Conservation (phyloP, 1,284 basidiomycete genomes). For the Rhodotorula mucilaginosa region DNA sequence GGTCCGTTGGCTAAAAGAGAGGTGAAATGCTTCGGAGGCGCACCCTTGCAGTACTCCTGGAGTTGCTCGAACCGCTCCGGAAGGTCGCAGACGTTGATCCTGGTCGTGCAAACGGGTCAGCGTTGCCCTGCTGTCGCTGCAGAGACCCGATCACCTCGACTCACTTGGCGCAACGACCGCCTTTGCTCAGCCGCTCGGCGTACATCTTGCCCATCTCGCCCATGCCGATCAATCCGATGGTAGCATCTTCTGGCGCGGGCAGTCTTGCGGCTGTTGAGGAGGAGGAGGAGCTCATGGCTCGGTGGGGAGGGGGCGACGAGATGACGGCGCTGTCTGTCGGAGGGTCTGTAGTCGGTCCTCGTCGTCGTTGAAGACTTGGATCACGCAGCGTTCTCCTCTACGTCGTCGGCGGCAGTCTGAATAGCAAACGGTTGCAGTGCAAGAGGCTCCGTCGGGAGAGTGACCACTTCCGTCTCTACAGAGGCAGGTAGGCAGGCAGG, state of each 20-base stretch:
- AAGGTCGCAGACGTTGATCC: slow-evolving; percentile 89
- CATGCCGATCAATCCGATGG: slow-evolving; percentile 52
- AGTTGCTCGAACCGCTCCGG: slow-evolving; percentile 72
- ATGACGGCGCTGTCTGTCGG: too few species aligned
- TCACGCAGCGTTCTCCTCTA: not conserved
- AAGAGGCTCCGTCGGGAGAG: not conserved
- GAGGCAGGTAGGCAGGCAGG: not conserved
- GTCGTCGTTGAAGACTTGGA: too few species aligned
- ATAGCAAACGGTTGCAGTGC: not conserved
- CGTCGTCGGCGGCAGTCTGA: not conserved
- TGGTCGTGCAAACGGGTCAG: slow-evolving; percentile 45
- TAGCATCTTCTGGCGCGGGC: slow-evolving; percentile 6
- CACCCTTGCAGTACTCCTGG: slow-evolving; percentile 63
- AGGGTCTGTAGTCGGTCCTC: too few species aligned
- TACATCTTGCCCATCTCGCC: slow-evolving; percentile 91
- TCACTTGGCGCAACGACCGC: slow-evolving; percentile 76
- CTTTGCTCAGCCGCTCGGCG: slow-evolving; percentile 67
- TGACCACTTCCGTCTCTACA: not conserved
- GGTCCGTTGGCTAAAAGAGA: too few species aligned
- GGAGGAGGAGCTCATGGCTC: too few species aligned
- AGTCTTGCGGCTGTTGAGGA: not conserved
- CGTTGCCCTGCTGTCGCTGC: not conserved
- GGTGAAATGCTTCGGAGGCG: slow-evolving; percentile 22
- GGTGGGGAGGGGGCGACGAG: too few species aligned
- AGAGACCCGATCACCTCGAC: slow-evolving; percentile 35